phyloP scores from a whole-genome alignment of 495 filamentous ascomycete species.

The Hypomontagnella monticulosa region DNA sequence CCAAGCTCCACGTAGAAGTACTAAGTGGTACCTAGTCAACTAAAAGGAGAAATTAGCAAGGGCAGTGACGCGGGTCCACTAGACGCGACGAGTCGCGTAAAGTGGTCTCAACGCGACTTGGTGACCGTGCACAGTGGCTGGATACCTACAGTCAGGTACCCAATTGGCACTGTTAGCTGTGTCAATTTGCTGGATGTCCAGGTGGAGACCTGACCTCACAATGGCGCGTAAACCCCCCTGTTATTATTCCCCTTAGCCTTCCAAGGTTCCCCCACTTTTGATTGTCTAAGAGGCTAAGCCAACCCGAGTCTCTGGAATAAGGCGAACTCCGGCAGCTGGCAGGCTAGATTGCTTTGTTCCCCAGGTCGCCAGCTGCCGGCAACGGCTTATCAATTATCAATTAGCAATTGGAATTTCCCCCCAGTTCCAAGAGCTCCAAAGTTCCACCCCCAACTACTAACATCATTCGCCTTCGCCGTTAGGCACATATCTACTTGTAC shows the following conservation, averaged over 20 bases:
- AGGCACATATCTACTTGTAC: background rate
- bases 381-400: constrained; percentile 16
- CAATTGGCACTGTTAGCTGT: too few species aligned
- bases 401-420: too few species aligned
- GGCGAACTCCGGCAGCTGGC: constrained; percentile 55
- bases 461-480: background rate
- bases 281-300: background rate
- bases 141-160: background rate
- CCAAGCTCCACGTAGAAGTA: constrained; percentile 14
- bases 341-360: constrained; percentile 1
- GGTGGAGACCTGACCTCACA: too few species aligned
- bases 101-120: constrained; percentile 30
- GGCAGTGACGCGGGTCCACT: constrained; percentile 44
- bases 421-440: too few species aligned
- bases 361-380: constrained; percentile 12
- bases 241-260: background rate
- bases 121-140: constrained; percentile 1
- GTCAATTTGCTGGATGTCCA: too few species aligned
- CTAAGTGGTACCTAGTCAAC: background rate
- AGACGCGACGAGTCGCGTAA: constrained; percentile 44
- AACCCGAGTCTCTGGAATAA: constrained; percentile 44
- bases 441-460: background rate
- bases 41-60: constrained; percentile 30
- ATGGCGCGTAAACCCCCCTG: too few species aligned
- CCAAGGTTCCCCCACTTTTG: constrained; percentile 12